phyloP scores from a whole-genome alignment of 768 basidiomycete genomes.

The Xerocomus brunneocitrinus region DNA sequence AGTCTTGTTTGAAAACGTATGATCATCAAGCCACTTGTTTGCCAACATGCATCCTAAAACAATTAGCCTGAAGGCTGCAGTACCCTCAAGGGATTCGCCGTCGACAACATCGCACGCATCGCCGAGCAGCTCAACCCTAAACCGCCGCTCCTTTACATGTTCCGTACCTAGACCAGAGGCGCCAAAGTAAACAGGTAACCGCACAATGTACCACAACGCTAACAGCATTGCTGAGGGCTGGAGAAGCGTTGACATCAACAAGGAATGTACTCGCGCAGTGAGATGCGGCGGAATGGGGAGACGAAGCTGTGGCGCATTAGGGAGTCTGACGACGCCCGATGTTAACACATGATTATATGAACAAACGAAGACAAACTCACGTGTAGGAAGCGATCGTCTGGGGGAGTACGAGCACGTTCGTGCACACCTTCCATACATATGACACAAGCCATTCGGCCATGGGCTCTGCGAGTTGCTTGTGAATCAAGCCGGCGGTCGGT shows the following conservation, averaged over 20 bases:
- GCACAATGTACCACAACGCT: slow-evolving; percentile 78
- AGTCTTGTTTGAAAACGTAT: slow-evolving; percentile 86
- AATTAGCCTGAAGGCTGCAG: slow-evolving; percentile 67
- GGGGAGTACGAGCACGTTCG: slow-evolving; percentile 62
- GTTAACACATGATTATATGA: slow-evolving; percentile 9
- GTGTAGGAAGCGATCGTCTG: slow-evolving; percentile 45
- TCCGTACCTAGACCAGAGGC: slow-evolving; percentile 48
- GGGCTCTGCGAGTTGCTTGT: slow-evolving; percentile 72
- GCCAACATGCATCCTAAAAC: slow-evolving; percentile 82
- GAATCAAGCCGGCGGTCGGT: slow-evolving; percentile 43
- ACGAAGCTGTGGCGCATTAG: slow-evolving; percentile 30
- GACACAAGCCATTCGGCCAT: slow-evolving; percentile 74
- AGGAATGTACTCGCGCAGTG: slow-evolving; percentile 59
- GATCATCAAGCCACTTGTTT: slow-evolving; percentile 86
- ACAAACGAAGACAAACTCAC: slow-evolving; percentile 39
- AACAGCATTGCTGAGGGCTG: slow-evolving; percentile 79
- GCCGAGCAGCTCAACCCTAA: slow-evolving; percentile 61
- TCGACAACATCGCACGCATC: slow-evolving; percentile 42
- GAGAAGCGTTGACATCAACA: slow-evolving; percentile 72
- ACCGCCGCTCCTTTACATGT: slow-evolving; percentile 54
- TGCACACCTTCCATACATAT: slow-evolving; percentile 81
- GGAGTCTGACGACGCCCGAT: slow-evolving; percentile 11
- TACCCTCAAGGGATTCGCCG: slow-evolving; percentile 46
- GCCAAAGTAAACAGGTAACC: slow-evolving; percentile 65
- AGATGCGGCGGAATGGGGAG: slow-evolving; percentile 44